Percentiles rank a stretch among this genome's conserved stretches.
Conservation (phyloP, 2,329 filamentous ascomycete species). For the Neodidymelliopsis sp. region DNA sequence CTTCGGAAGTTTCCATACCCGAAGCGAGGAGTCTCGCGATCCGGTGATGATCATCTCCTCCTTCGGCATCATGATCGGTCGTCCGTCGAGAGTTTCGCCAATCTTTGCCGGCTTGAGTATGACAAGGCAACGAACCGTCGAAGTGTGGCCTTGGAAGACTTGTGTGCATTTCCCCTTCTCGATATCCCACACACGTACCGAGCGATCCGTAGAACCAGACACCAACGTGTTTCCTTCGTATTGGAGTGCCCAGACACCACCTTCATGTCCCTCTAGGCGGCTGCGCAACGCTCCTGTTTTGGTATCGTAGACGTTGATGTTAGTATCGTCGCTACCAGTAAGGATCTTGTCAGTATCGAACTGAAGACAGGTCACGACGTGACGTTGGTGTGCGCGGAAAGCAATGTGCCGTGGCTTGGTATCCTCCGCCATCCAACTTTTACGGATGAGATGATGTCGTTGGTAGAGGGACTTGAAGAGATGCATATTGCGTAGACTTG, state of each 20-base stretch:
- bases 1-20: constrained; percentile 92
- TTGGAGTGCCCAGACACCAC: constrained; percentile 96
- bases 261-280: constrained; percentile 90
- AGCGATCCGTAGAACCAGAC: constrained; percentile 93
- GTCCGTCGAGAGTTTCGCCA: constrained; percentile 74
- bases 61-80: constrained; percentile 85
- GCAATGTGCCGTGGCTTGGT: constrained; percentile 89
- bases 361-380: constrained; percentile 96
- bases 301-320: constrained; percentile 98
- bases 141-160: constrained; percentile 96
- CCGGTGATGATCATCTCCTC: constrained; percentile 97
- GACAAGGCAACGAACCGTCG: constrained; percentile 93
- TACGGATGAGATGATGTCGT: constrained; percentile 86
- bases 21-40: constrained; percentile 89
- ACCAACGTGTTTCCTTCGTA: constrained; percentile 96
- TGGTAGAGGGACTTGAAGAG: constrained; percentile 97
- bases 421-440: constrained; percentile 86
- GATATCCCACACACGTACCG: constrained; percentile 99
- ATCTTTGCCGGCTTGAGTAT: constrained; percentile 88
- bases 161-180: constrained; percentile 91
- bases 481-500: constrained; percentile 82
- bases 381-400: constrained; percentile 93
- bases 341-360: constrained; percentile 98
- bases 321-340: constrained; percentile 95
- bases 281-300: constrained; percentile 87